Evolutionary conservation across 768 basidiomycete species (phyloP), one percentile per base, ranked within the genome.

Genomic region (Serendipita sp.): DNA sequence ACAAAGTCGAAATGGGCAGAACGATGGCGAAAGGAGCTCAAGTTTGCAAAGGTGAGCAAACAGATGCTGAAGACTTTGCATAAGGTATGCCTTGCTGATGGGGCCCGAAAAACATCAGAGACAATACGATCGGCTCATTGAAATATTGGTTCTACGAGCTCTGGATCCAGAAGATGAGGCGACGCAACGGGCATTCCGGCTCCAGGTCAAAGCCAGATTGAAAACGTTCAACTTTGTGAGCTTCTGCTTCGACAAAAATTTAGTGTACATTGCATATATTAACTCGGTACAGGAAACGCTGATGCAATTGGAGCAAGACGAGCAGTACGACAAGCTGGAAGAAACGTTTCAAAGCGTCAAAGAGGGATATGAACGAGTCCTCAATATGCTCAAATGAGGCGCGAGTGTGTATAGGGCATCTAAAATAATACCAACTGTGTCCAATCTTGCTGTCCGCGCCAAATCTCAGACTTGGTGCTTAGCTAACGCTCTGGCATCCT

Each of bases 141-240:
- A 99, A 75, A 96, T 96, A 90, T 77, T 96, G 30, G 82, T 90
- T 62, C 78, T 94, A 67, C 72, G 83, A 64, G 81, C 83, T 38
- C 75, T 95, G 67, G 83, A 92, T 68, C 78, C 81, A 3, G 70
- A 74, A 2, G 85, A 94, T 70, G 67, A 75, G 63, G 77, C 75
- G 30, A 76, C 78, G 30, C 73, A 78, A 69, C 82, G 78, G 63
- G 84, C 86, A 8, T 96, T 87, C 73, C 79, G 95, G 63, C 73
- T 99, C 36, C 88, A 92, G 73, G 73, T 76, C 32, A 99, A 99
- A 75, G 92, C 96, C 73, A 82, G 96, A 44, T 74, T 99, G 48
- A 97, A 89, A 71, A 81, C 92, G 23, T 97, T 97, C 76, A 99
- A 98, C 75, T 96, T 86, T 73, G 92, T 93, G 70, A 71, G 88